Conservation (phyloP, 805 yeast genomes). For the Sungouiozyma ichnusensis region DNA sequence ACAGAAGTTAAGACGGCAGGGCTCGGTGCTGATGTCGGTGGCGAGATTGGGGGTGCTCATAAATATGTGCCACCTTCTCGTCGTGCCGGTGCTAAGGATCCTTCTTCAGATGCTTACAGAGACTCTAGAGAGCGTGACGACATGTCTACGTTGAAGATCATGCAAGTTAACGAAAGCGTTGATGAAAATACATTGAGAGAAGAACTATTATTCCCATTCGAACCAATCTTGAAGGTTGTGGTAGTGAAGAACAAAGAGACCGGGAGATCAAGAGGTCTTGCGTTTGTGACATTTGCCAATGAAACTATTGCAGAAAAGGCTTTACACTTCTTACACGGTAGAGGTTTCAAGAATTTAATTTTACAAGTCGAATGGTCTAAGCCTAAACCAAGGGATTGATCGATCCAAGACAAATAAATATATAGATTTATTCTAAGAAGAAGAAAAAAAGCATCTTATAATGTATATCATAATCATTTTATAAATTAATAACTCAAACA, state of each 20-base stretch:
- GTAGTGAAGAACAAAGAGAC: constrained; percentile 88
- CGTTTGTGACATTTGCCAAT: constrained; percentile 74
- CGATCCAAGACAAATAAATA: neutral
- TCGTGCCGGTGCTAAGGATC: constrained; percentile 33
- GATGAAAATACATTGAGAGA: constrained; percentile 70
- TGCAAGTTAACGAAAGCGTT: constrained; percentile 80
- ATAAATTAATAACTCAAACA: neutral
- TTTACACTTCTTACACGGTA: constrained; percentile 67
- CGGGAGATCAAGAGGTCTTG: constrained; percentile 90
- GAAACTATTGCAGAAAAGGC: constrained; percentile 68
- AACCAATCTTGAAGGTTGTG: constrained; percentile 61
- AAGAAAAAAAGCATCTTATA: neutral
- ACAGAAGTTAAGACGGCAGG: constrained; percentile 23
- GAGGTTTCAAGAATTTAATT: constrained; percentile 86
- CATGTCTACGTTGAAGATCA: constrained; percentile 74
- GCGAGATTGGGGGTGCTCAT: constrained; percentile 24
- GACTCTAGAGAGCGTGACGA: constrained; percentile 64
- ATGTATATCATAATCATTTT: neutral
- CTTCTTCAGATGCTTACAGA: constrained; percentile 33
- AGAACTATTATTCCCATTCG: constrained; percentile 60
- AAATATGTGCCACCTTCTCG: constrained; percentile 55
- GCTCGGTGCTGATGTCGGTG: constrained; percentile 25
- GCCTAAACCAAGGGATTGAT: constrained; percentile 23
- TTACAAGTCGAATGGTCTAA: constrained; percentile 54
- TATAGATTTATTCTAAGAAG: neutral